Evolutionary conservation across 2,329 filamentous ascomycete genomes (phyloP), one percentile per base, ranked within the genome.

Genomic region (Dissoconium aciculare): DNA sequence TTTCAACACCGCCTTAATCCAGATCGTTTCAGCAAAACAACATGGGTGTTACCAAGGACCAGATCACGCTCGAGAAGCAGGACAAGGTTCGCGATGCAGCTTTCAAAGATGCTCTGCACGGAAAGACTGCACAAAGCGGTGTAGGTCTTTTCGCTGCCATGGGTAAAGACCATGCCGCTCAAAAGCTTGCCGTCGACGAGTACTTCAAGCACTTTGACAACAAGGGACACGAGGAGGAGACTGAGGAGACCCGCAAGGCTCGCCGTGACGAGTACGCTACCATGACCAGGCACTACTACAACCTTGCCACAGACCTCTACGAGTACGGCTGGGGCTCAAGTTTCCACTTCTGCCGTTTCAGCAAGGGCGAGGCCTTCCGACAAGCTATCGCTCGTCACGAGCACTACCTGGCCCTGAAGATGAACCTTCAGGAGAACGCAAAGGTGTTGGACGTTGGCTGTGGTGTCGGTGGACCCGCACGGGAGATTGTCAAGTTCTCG

Each of bases 201-300:
- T 93, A 93, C 62, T 92, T 92, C 66, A 91, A 91, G 68, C 84
- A 92, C 56, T 93, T 81, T 80, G 83, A 93, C 58, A 78, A 87
- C 64, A 84, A 91, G 62, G 59, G 63, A 27, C 78, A 65, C 27
- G 74, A 69, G 40, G 69, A 76, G 25, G 89, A 98, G 69, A 95
- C 87, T 2, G 71, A 76, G 32, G 81, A 78, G 49, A 76, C 71
- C 45, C 74, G 87, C 52, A 78, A 83, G 59, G 81, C 83, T 60
- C 45, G 69, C 52, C 44, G 76, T 50, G 78, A 76, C 37, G 81
- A 94, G 62, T 95, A 95, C 58, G 87, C 85, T 31, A 91, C 83
- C 19, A 62, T 95, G 53, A 94, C 87, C 28, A 75, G 81, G 66
- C 84, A 94, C 78, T 89, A 69, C 43, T 54, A 53, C 44, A 52